These are phyloP conservation scores for Neospermospora avenae DNA, from an alignment of 2,329 filamentous ascomycete genomes.

Conservation along the genomic window DNA sequence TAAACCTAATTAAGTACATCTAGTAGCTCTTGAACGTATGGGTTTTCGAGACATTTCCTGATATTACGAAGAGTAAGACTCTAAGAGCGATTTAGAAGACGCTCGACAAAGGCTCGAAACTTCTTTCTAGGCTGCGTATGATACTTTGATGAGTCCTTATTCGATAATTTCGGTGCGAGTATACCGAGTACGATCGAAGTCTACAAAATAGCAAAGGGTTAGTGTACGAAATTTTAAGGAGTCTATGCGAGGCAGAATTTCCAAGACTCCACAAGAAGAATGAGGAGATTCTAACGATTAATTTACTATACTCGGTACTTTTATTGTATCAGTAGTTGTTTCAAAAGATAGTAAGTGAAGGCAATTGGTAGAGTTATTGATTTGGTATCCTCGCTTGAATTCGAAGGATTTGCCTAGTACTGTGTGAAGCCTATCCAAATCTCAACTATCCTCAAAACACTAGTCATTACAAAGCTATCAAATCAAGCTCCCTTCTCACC, in stretches of 20 bases:
- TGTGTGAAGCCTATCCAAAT: too few species aligned
- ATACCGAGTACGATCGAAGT: conserved; percentile 6
- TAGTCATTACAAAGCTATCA: too few species aligned
- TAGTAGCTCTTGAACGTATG: conserved; percentile 6
- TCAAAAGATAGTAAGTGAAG: too few species aligned
- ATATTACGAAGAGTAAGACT: conserved; percentile 7
- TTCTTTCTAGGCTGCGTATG: conserved; percentile 11
- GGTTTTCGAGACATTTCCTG: conserved; percentile 3
- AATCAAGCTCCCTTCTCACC: not conserved
- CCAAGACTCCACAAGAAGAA: too few species aligned
- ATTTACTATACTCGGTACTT: too few species aligned
- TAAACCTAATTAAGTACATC: not conserved
- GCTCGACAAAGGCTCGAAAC: conserved; percentile 5
- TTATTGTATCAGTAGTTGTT: too few species aligned
- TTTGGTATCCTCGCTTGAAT: too few species aligned
- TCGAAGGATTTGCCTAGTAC: too few species aligned
- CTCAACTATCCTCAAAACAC: too few species aligned
- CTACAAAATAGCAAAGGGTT: conserved; percentile 6
- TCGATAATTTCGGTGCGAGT: conserved; percentile 10
- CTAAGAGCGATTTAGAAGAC: conserved; percentile 8
- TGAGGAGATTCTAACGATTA: too few species aligned
- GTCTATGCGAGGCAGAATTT: too few species aligned
- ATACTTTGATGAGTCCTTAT: conserved; percentile 7
- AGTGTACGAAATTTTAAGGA: conserved; percentile 8
- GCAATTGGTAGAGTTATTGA: too few species aligned